These are phyloP conservation scores for Sutorius australiensis DNA, from an alignment of 768 basidiomycete genomes.

Conservation along the genomic window DNA sequence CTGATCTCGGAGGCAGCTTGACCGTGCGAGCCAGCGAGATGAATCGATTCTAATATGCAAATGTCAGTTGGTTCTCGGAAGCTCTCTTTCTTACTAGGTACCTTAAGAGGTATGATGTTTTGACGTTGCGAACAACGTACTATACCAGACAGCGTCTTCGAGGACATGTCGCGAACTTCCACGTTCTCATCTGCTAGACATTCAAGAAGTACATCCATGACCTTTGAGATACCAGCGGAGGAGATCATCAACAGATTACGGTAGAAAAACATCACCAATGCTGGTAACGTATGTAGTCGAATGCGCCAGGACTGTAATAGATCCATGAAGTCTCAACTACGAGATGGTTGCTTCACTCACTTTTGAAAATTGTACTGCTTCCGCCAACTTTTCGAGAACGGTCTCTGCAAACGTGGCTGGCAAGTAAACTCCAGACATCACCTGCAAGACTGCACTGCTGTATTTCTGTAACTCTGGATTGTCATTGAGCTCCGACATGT, in stretches of 20 bases:
- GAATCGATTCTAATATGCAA: constrained; percentile 67
- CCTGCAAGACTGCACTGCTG: constrained; percentile 75
- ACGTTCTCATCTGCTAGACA: constrained; percentile 89
- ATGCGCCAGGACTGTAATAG: constrained; percentile 79
- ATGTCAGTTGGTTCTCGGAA: not conserved
- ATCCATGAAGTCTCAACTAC: constrained; percentile 10
- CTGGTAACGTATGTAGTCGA: constrained; percentile 82
- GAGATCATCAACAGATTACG: constrained; percentile 79
- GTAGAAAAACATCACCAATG: constrained; percentile 87
- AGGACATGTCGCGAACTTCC: constrained; percentile 90
- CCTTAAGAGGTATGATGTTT: constrained; percentile 81
- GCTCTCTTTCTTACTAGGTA: constrained; percentile 26
- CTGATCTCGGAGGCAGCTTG: constrained; percentile 63
- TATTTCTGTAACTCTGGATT: constrained; percentile 77
- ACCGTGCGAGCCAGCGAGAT: constrained; percentile 56
- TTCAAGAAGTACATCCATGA: constrained; percentile 80
- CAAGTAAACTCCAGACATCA: constrained; percentile 78
- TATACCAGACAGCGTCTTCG: constrained; percentile 80
- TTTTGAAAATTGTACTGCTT: constrained; percentile 72
- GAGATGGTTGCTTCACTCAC: constrained; percentile 39
- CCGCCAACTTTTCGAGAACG: constrained; percentile 58
- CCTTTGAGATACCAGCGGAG: constrained; percentile 56
- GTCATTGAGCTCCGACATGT: constrained; percentile 89
- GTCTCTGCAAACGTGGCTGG: constrained; percentile 60
- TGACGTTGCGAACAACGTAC: constrained; percentile 88